Conservation (phyloP, 73 alveolate genomes). For the Paramecium pentaurelia region DNA sequence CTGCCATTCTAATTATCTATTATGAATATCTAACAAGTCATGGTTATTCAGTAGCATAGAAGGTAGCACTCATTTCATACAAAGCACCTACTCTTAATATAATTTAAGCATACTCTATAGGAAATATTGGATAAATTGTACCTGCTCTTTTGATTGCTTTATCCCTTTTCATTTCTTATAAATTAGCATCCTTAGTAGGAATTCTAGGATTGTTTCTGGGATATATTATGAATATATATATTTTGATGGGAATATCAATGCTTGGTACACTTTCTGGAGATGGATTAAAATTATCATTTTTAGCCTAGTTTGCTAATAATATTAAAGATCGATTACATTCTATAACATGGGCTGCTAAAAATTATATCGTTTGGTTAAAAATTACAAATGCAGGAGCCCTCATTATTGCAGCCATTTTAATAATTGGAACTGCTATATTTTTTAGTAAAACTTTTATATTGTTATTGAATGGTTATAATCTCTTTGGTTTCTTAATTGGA, state of each 20-base stretch:
- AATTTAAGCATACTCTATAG: neutral
- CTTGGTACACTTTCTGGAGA: neutral
- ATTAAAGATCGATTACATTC: neutral
- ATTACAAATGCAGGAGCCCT: neutral
- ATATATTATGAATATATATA: neutral
- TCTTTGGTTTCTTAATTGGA: conserved; percentile 10
- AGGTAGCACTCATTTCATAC: neutral
- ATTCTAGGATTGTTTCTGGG: neutral
- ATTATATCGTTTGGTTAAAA: conserved; percentile 16
- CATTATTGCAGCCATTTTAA: neutral
- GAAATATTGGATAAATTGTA: neutral
- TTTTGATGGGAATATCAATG: neutral
- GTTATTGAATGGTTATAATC: conserved; percentile 10
- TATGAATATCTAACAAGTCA: conserved; percentile 34
- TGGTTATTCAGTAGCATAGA: neutral
- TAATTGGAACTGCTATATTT: neutral
- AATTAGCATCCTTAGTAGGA: neutral
- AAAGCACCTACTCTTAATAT: conserved; percentile 33
- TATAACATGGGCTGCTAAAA: conserved; percentile 23
- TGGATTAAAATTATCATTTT: neutral
- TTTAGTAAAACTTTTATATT: neutral
- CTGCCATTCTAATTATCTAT: neutral
- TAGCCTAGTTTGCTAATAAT: neutral
- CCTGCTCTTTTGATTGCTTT: neutral
- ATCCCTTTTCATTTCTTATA: neutral